These are phyloP conservation scores for Kurtzmaniella fragi DNA, from an alignment of 805 yeast species.

Conservation along the genomic window DNA sequence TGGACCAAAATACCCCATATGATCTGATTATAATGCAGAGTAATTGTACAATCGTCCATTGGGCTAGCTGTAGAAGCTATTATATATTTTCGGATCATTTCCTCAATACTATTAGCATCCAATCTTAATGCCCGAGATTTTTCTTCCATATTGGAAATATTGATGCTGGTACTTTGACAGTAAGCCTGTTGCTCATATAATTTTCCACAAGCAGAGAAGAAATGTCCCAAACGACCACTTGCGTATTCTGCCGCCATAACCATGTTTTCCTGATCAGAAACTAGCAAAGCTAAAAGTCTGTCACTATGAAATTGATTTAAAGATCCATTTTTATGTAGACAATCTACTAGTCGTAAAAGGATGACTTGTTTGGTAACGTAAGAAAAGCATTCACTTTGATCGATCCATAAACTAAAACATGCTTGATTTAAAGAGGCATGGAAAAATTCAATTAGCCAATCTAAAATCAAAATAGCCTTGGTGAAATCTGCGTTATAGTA, in stretches of 20 bases:
- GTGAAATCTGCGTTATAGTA: slow-evolving; percentile 11
- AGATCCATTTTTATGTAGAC: background rate
- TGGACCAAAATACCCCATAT: slow-evolving; percentile 38
- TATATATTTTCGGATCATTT: slow-evolving; percentile 35
- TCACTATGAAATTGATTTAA: slow-evolving; percentile 1
- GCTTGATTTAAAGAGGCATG: slow-evolving; percentile 1
- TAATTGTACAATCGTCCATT: slow-evolving; percentile 33
- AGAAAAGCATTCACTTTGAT: slow-evolving; percentile 11
- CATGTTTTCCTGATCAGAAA: slow-evolving; percentile 1
- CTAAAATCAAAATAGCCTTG: slow-evolving; percentile 11
- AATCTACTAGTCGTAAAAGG: background rate
- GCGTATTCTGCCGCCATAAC: slow-evolving; percentile 10
- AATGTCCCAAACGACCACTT: slow-evolving; percentile 21
- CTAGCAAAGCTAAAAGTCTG: background rate
- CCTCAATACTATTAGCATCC: slow-evolving; percentile 13
- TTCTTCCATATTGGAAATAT: slow-evolving; percentile 1
- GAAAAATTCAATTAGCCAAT: slow-evolving; percentile 15
- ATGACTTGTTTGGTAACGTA: slow-evolving; percentile 7
- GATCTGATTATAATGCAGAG: slow-evolving; percentile 30
- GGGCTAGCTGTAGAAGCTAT: slow-evolving; percentile 25
- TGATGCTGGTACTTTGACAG: slow-evolving; percentile 3
- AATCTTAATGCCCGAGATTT: slow-evolving; percentile 7
- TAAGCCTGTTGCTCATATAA: slow-evolving; percentile 16
- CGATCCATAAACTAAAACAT: slow-evolving; percentile 3
- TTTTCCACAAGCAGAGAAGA: slow-evolving; percentile 16